Evolutionary conservation across 2,329 filamentous ascomycete genomes (phyloP).

Genomic region (Emergomyces orientalis): DNA sequence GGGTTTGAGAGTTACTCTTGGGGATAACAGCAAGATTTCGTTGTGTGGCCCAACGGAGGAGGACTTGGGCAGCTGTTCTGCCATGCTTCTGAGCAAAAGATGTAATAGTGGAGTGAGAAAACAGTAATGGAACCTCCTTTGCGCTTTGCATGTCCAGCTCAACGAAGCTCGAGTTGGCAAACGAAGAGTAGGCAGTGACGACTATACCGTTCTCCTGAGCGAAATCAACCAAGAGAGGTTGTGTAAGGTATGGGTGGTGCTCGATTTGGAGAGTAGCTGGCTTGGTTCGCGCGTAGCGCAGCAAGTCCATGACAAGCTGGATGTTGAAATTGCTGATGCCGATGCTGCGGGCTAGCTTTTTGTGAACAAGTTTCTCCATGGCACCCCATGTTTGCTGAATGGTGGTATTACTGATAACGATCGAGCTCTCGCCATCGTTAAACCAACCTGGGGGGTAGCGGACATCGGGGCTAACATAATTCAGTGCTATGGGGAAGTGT

Average conservation of each 20-base stretch:
- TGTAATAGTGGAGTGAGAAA: conserved; percentile 59
- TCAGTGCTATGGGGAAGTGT: conserved; percentile 80
- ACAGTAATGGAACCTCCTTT: conserved; percentile 55
- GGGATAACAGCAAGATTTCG: conserved; percentile 71
- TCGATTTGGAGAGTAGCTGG: conserved; percentile 78
- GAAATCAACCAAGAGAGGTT: conserved; percentile 60
- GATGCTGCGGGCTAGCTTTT: conserved; percentile 61
- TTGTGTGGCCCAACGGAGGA: conserved; percentile 82
- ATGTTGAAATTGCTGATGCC: conserved; percentile 78
- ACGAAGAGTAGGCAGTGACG: conserved; percentile 76
- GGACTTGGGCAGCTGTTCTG: conserved; percentile 69
- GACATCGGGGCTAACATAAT: conserved; percentile 70
- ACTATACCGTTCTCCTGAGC: conserved; percentile 60
- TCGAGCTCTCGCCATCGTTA: conserved; percentile 52
- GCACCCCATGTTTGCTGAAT: conserved; percentile 76
- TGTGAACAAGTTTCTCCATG: conserved; percentile 64
- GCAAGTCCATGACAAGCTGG: conserved; percentile 66
- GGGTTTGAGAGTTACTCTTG: conserved; percentile 55
- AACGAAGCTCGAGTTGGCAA: conserved; percentile 68
- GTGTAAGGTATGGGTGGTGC: conserved; percentile 81
- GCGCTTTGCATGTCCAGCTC: conserved; percentile 66
- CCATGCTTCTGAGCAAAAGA: conserved; percentile 57
- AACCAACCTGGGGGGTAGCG: conserved; percentile 75
- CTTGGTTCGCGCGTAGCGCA: conserved; percentile 64
- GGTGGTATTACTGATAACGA: conserved; percentile 57